A percentile compares a stretch with the other conserved stretches of the same genome.
Conservation (phyloP, 495 filamentous ascomycete genomes). For the Cairneyella variabilis region DNA sequence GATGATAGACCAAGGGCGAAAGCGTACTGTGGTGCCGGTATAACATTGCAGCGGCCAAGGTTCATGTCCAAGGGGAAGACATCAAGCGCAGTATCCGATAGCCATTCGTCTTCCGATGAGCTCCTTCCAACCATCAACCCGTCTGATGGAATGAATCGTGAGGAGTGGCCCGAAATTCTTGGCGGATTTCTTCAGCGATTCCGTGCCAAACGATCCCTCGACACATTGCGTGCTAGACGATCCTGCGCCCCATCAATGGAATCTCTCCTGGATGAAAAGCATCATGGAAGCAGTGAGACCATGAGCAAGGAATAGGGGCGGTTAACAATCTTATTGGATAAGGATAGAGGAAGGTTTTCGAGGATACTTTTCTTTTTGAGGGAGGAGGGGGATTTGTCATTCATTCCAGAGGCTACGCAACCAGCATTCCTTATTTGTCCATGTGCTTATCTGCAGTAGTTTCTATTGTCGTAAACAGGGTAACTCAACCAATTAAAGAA, state of each 20-base stretch:
- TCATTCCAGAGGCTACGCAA: not conserved
- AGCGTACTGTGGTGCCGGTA: not conserved
- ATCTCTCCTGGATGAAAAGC: conserved; percentile 1
- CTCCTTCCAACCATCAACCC: not conserved
- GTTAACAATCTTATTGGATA: no score
- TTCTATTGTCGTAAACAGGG: not conserved
- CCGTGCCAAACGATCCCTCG: not conserved
- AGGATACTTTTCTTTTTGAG: not conserved
- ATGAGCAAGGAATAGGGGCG: not conserved
- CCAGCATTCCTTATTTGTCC: not conserved
- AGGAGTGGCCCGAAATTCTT: not conserved
- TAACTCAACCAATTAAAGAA: not conserved
- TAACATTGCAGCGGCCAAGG: not conserved
- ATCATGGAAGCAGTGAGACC: not conserved
- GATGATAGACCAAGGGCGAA: not conserved
- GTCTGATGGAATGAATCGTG: not conserved
- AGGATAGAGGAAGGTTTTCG: no score
- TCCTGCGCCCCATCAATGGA: not conserved
- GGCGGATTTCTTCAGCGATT: not conserved
- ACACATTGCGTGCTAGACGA: conserved; percentile 1
- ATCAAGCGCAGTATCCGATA: not conserved
- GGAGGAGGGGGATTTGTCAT: not conserved
- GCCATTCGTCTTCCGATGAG: not conserved
- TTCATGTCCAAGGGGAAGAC: not conserved
- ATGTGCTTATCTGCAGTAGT: not conserved